Percentiles rank a stretch among this genome's conserved stretches.
These are phyloP conservation scores for Tilletiopsis washingtonensis DNA, from an alignment of 1,284 basidiomycete genomes.

Conservation along the genomic window DNA sequence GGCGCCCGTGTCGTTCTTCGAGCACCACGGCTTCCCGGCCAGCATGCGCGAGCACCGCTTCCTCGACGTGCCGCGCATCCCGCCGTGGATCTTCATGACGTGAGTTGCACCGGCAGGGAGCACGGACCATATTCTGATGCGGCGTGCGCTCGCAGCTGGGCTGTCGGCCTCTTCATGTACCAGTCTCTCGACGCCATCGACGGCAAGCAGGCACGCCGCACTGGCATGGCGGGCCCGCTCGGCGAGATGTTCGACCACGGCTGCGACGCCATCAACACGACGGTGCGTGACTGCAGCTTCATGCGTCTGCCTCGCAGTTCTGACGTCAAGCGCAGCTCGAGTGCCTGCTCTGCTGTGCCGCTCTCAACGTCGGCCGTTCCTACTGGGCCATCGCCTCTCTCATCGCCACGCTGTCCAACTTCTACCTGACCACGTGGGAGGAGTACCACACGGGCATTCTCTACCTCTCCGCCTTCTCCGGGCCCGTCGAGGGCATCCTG, in stretches of 20 bases:
- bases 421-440: slow-evolving; percentile 94
- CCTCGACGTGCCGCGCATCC: slow-evolving; percentile 10
- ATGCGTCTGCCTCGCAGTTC: neutral
- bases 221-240: slow-evolving; percentile 89
- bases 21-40: slow-evolving; percentile 17
- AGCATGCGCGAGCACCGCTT: neutral
- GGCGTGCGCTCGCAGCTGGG: slow-evolving; percentile 56
- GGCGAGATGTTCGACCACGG: slow-evolving; percentile 98
- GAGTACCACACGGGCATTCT: slow-evolving; percentile 78
- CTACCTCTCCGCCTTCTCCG: slow-evolving; percentile 68
- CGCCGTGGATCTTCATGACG: slow-evolving; percentile 35
- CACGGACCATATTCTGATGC: neutral
- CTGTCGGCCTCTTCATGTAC: slow-evolving; percentile 79
- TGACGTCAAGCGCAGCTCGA: slow-evolving; percentile 21
- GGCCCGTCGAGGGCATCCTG: slow-evolving; percentile 91
- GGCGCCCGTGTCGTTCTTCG: slow-evolving; percentile 10
- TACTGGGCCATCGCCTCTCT: slow-evolving; percentile 94
- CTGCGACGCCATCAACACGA: slow-evolving; percentile 77
- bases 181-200: slow-evolving; percentile 85
- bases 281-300: slow-evolving; percentile 53
- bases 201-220: slow-evolving; percentile 88
- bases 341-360: slow-evolving; percentile 25
- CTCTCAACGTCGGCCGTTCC: slow-evolving; percentile 75
- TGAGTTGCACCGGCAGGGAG: neutral
- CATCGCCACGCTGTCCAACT: slow-evolving; percentile 78